Evolutionary conservation across 148 eudicot species (phyloP), one percentile per base, ranked within the genome.

Genomic region (Tetragonia tetragonoides): DNA sequence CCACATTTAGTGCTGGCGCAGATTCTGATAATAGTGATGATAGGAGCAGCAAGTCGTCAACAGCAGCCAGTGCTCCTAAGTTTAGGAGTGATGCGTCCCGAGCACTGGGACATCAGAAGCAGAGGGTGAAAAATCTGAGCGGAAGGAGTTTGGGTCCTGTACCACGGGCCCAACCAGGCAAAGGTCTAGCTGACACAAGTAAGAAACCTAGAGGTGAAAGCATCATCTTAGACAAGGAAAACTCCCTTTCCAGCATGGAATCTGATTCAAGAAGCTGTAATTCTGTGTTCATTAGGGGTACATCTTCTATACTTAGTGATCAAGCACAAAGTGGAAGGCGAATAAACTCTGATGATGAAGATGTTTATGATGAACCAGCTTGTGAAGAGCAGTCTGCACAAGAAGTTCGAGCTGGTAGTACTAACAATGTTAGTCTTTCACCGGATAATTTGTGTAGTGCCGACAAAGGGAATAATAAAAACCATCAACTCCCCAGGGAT

Each of bases 31-130:
- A 90, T 72, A 89, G 89, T 47, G 96, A 90, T 81, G 91, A 90
- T 89, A 84, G 84, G 65, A 90, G 88, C 84, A 95, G 96, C 83
- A 92, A 87, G 71, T 92, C 96, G 15, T 90, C 94, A 20, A 91
- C 92, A 0, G 91, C 91, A 3, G 98, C 92, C 39, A 89, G 94
- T 81, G 85, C 42, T 66, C 90, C 92, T 15, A 85, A 79, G 83
- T 38, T 61, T 75, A 86, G 79, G 69, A 75, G 77, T 46, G 88
- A 82, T 39, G 28, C 74, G 1, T 75, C 80, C 28, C 74, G 75
- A 8, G 23, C 46, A 44, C 68, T 69, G 24, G 87, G 87, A 21
- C 61, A 57, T 80, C 64, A 57, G 49, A 85, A 78, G 86, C 85
- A 81, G 70, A 80, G 51, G 75, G 65, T 68, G 61, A 85, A 76